phyloP scores from a whole-genome alignment of 306 rosid genomes.

The Begonia peltatifolia region DNA sequence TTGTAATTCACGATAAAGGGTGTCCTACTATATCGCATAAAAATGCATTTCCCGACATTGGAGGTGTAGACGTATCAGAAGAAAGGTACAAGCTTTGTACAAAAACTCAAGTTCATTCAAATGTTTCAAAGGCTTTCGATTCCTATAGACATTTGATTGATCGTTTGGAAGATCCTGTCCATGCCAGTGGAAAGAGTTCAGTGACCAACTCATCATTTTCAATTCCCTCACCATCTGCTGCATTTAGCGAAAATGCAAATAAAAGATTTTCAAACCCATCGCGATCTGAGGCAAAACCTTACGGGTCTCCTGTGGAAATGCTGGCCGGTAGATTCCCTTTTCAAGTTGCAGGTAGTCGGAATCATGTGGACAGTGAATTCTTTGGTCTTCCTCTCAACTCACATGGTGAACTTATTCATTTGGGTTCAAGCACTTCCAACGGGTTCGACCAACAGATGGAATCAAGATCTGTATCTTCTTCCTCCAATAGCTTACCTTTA shows the following conservation, averaged over 20 bases:
- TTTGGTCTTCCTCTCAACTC: constrained; percentile 89
- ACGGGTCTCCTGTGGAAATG: constrained; percentile 30
- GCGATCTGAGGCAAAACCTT: constrained; percentile 23
- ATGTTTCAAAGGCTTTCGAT: constrained; percentile 30
- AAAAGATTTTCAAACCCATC: constrained; percentile 25
- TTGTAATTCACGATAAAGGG: constrained; percentile 27
- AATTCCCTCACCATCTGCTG: constrained; percentile 20
- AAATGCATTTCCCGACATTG: constrained; percentile 23
- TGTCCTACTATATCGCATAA: constrained; percentile 16
- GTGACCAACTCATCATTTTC: constrained; percentile 13
- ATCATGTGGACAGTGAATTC: constrained; percentile 25
- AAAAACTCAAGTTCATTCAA: constrained; percentile 21
- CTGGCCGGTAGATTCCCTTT: constrained; percentile 23
- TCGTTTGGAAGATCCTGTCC: constrained; percentile 25
- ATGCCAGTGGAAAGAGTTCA: constrained; percentile 22
- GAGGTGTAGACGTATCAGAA: constrained; percentile 23
- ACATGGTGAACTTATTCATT: constrained; percentile 74
- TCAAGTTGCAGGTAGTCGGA: constrained; percentile 22
- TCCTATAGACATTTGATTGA: constrained; percentile 30
- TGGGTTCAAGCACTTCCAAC: constrained; percentile 39
- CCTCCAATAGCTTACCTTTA: constrained; percentile 30
- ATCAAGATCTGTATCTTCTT: constrained; percentile 20
- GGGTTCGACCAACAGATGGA: constrained; percentile 28
- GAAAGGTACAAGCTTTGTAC: constrained; percentile 22
- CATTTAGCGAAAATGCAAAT: constrained; percentile 29